Percentiles rank a stretch among this genome's conserved stretches.
phyloP scores from a whole-genome alignment of 2,329 filamentous ascomycete genomes.

The Arthrobotrys iridis region DNA sequence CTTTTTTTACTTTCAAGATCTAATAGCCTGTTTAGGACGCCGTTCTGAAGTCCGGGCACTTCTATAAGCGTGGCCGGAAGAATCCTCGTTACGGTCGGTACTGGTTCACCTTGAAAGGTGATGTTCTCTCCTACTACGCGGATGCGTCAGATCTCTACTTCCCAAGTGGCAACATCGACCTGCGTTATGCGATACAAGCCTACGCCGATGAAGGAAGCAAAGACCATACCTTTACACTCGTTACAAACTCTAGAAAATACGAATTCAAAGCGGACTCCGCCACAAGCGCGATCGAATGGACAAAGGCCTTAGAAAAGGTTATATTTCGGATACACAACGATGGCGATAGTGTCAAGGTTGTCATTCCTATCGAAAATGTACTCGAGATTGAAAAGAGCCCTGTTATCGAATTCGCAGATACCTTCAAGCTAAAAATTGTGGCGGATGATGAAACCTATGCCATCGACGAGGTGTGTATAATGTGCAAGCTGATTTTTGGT shows the following conservation, averaged over 20 bases:
- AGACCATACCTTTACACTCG: constrained; percentile 81
- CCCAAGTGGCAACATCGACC: constrained; percentile 87
- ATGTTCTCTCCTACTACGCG: constrained; percentile 88
- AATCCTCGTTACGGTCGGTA: constrained; percentile 89
- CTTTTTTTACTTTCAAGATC: neutral
- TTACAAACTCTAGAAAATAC: constrained; percentile 83
- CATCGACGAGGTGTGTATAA: constrained; percentile 80
- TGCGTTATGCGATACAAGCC: constrained; percentile 91
- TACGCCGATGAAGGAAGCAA: constrained; percentile 75
- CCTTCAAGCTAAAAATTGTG: constrained; percentile 89
- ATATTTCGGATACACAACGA: constrained; percentile 97
- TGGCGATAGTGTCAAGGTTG: constrained; percentile 96
- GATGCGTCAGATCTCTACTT: constrained; percentile 89
- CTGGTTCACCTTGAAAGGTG: constrained; percentile 92
- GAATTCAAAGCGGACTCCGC: constrained; percentile 88
- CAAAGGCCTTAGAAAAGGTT: constrained; percentile 89
- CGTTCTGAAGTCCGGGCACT: constrained; percentile 83
- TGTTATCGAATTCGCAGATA: constrained; percentile 90
- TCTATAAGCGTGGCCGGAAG: constrained; percentile 86
- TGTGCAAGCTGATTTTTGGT: neutral
- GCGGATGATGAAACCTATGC: constrained; percentile 95
- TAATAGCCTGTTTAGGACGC: constrained; percentile 68
- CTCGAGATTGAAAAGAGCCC: constrained; percentile 92
- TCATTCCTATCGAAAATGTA: constrained; percentile 84
- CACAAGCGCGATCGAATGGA: constrained; percentile 93